Conservation (phyloP, 1,284 basidiomycete genomes). For the Ustilago xerochloae region DNA sequence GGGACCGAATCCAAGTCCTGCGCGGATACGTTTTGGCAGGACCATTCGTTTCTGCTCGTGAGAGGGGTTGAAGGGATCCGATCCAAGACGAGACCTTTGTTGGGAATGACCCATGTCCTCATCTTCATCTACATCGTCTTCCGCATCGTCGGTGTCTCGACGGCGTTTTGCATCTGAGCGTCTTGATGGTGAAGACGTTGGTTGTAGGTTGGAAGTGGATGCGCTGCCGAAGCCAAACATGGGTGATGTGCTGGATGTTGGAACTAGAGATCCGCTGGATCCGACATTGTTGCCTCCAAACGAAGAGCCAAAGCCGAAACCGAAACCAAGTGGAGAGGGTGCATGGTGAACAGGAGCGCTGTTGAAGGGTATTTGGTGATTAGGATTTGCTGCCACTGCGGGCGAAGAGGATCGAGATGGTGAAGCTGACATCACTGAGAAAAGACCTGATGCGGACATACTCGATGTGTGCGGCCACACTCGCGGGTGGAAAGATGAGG, state of each 20-base stretch:
- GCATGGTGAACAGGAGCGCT: slow-evolving; percentile 53
- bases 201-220: slow-evolving; percentile 5
- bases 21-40: slow-evolving; percentile 52
- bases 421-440: slow-evolving; percentile 40
- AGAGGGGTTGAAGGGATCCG: slow-evolving; percentile 17
- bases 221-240: slow-evolving; percentile 22
- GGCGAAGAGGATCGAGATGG: slow-evolving; percentile 49
- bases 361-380: slow-evolving; percentile 56
- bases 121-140: slow-evolving; percentile 41
- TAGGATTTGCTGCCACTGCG: slow-evolving; percentile 32
- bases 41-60: slow-evolving; percentile 30
- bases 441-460: slow-evolving; percentile 32
- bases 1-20: slow-evolving; percentile 46
- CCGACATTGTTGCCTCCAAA: slow-evolving; percentile 41
- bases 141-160: slow-evolving; percentile 35
- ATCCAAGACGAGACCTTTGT: slow-evolving; percentile 11
- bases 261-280: slow-evolving; percentile 13
- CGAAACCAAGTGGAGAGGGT: slow-evolving; percentile 53
- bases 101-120: slow-evolving; percentile 46
- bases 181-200: slow-evolving; percentile 20
- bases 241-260: slow-evolving; percentile 16
- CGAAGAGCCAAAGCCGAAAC: slow-evolving; percentile 55
- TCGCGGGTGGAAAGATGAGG: not conserved
- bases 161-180: slow-evolving; percentile 48
- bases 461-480: no score